Base-by-base conservation (phyloP, 139 green algal species). In the Zygnema circumcarinatum region DNA sequence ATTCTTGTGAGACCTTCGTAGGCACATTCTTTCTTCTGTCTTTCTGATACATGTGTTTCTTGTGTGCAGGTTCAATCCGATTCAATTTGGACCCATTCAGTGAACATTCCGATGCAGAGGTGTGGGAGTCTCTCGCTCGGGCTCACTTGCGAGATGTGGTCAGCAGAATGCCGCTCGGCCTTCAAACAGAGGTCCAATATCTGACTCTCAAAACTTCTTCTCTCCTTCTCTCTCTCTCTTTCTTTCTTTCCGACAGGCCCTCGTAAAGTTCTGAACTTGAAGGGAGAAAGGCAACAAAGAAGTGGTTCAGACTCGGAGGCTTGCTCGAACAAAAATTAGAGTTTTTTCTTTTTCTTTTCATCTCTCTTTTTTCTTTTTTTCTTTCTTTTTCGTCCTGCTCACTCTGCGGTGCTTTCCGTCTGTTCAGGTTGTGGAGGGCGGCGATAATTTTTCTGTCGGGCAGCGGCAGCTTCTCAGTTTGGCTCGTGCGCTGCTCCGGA, bases 401-500 rank as follows among this genome's bases (percentile, higher is more conserved):
- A n/a, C n/a, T n/a, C n/a, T n/a, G n/a, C n/a, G n/a, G n/a, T n/a
- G n/a, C n/a, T n/a, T n/a, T n/a, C n/a, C n/a, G n/a, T n/a, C n/a
- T n/a, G 16, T 62, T 25, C 32, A 80, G 76, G 79, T 88, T 21
- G 32, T 2, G 33, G 96, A 98, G 82, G 92, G 91, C 62, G 95
- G 95, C 33, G 92, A 92, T 38, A 98, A 97, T 90, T 95, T 96
- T 75, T 92, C 74, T 11, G 83, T 95, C 81, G 96, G 96, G 1
- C 95, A 98, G 94, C 92, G 95, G 42, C 96, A 98, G 93, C 92
- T 98, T 42, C 91, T 98, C 56, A 97, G 95, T 92, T 91, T 98
- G 81, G 96, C 94, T 1, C 93, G 96, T 22, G 96, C 96, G 16
- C 93, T 98, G 85, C 83, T 98, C 67, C 91, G 92, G 79, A 81